A percentile compares a stretch with the other conserved stretches of the same genome.
Conservation (phyloP, 2,329 filamentous ascomycete genomes). For the Elsinoe perseae region DNA sequence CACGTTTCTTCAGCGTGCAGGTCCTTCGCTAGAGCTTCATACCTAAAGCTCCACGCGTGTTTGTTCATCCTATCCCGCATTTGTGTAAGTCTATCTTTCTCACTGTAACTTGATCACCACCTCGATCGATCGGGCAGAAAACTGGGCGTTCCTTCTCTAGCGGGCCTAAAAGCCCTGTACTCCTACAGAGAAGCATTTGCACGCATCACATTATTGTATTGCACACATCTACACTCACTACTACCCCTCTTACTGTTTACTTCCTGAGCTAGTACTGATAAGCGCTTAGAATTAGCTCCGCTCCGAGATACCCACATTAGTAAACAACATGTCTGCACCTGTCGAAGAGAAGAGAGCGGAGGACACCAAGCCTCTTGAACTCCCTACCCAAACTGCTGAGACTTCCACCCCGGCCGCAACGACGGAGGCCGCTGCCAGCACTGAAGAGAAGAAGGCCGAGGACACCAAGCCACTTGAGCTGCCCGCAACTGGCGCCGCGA, state of each 20-base stretch:
- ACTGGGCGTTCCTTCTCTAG: slow-evolving; percentile 1
- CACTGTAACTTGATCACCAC: neutral
- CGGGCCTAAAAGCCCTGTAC: neutral
- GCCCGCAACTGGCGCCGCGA: slow-evolving; percentile 23
- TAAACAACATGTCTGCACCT: slow-evolving; percentile 15
- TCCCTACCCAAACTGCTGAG: slow-evolving; percentile 31
- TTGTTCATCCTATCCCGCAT: neutral
- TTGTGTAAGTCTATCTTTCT: neutral
- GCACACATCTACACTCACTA: neutral
- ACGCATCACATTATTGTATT: neutral
- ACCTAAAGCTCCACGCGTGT: slow-evolving; percentile 1
- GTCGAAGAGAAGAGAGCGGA: slow-evolving; percentile 19
- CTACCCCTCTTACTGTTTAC: slow-evolving; percentile 5
- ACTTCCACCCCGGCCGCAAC: slow-evolving; percentile 32
- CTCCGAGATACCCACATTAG: slow-evolving; percentile 15
- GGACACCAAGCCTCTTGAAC: slow-evolving; percentile 25
- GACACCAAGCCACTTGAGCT: slow-evolving; percentile 28
- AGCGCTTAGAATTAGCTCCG: slow-evolving; percentile 8
- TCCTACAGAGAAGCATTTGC: neutral
- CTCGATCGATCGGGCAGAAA: neutral
- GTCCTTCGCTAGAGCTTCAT: neutral
- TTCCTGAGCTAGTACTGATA: slow-evolving; percentile 12
- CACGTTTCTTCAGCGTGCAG: neutral
- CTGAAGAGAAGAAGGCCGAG: slow-evolving; percentile 27
- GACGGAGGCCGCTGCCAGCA: slow-evolving; percentile 31